Evolutionary conservation across 805 yeast species (phyloP), one percentile per base, ranked within the genome.

Genomic region (Cephaloascus albidus): DNA sequence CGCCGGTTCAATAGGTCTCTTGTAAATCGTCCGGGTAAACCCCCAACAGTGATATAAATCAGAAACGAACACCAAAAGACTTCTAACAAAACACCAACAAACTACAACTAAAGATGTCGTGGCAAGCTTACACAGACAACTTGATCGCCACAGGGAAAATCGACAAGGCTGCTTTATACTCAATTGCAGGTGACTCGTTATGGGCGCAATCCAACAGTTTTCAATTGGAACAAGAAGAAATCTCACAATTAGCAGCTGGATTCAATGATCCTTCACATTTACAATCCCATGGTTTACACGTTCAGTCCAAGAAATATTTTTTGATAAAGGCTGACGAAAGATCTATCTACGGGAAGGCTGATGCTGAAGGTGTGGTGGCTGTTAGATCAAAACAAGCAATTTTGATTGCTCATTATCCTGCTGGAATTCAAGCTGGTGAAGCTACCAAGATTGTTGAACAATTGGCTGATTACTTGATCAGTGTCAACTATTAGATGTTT

Each of bases 311-410:
- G 54, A 93, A 93, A 63, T 89, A 89, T 69, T 85, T 90, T 60
- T 67, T 87, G 48, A 73, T 93, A 52, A 80, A 79, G 53, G 95
- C 96, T 12, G 97, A 90, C 55, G 90, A 81, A 38, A 79, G 97
- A 64, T 83, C 95, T 43, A 85, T 93, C 51, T 90, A 93, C 60
- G 97, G 96, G 48, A 90, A 90, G 62, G 71, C 72, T 52, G 95
- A 84, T 38, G 88, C 82, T 44, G 85, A 82, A 52, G 98, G 98
- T 52, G 72, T 90, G 40, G 65, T 93, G 47, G 82, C 86, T 48
- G 97, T 90, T 36, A 85, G 95, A 72, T 88, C 97, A 40, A 85
- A 79, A 57, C 97, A 90, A 65, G 88, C 97, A 23, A 78, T 93
- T 41, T 65, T 93, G 55, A 66, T 93, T 51, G 96, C 93, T n/a